A percentile compares a stretch with the other conserved stretches of the same genome.
These are phyloP conservation scores for Ramalina intermedia DNA, from an alignment of 495 filamentous ascomycete genomes.

Conservation along the genomic window DNA sequence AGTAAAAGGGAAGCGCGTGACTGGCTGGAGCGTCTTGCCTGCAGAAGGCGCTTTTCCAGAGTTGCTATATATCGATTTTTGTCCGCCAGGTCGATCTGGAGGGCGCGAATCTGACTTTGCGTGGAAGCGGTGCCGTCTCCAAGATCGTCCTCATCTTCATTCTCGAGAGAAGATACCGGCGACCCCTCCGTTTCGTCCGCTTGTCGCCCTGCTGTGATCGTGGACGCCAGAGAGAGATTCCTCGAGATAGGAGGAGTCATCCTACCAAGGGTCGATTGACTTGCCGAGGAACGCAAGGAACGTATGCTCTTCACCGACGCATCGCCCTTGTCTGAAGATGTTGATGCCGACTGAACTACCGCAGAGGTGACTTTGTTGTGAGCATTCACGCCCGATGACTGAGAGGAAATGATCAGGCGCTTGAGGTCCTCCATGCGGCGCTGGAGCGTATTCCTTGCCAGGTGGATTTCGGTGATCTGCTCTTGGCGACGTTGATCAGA, in stretches of 20 bases:
- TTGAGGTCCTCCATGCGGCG: conserved; percentile 97
- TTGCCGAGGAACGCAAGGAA: conserved; percentile 58
- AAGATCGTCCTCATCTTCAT: conserved; percentile 70
- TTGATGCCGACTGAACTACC: conserved; percentile 52
- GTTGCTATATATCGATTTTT: conserved; percentile 95
- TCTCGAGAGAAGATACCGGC: conserved; percentile 22
- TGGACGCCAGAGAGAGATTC: conserved; percentile 52
- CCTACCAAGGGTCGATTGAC: conserved; percentile 50
- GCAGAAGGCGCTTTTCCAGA: conserved; percentile 78
- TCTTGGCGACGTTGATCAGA: conserved; percentile 80
- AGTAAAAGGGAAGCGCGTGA: conserved; percentile 65
- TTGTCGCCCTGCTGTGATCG: conserved; percentile 38
- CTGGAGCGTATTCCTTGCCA: conserved; percentile 87
- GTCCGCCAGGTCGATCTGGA: conserved; percentile 86
- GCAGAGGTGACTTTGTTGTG: conserved; percentile 58
- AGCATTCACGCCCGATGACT: conserved; percentile 81
- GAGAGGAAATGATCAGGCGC: conserved; percentile 85
- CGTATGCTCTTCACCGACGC: conserved; percentile 18
- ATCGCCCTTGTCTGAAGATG: conserved; percentile 28
- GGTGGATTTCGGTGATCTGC: conserved; percentile 95
- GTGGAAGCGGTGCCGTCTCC: conserved; percentile 76
- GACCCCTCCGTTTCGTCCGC: conserved; percentile 22
- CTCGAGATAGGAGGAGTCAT: conserved; percentile 39
- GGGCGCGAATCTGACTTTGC: conserved; percentile 64
- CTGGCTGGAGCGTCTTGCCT: conserved; percentile 82